phyloP scores from a whole-genome alignment of 345 rosid genomes.

The Acer negundo region DNA sequence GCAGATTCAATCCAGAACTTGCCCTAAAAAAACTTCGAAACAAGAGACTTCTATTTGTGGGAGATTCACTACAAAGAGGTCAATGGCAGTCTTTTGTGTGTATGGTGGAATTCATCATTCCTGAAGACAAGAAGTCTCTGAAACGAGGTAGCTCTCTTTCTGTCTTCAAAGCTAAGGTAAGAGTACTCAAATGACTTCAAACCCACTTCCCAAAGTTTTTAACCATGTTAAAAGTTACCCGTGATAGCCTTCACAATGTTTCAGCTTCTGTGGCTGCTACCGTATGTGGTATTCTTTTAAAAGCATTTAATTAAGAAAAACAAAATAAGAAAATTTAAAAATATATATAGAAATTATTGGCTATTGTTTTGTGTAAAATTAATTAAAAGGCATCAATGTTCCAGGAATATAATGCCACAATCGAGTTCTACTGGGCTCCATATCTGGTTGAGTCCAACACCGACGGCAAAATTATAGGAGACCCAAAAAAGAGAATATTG shows the following conservation, averaged over 20 bases:
- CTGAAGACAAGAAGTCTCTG: slow-evolving; percentile 63
- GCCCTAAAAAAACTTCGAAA: slow-evolving; percentile 69
- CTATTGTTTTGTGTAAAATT: no score
- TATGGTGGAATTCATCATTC: slow-evolving; percentile 67
- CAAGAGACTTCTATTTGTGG: slow-evolving; percentile 77
- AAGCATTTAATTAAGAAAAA: no score
- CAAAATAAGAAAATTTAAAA: no score
- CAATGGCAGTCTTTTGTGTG: slow-evolving; percentile 96
- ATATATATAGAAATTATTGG: no score
- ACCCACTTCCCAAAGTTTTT: not conserved
- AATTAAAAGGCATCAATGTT: no score
- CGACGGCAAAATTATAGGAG: slow-evolving; percentile 58
- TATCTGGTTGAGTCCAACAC: slow-evolving; percentile 85
- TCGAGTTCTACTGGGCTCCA: slow-evolving; percentile 97
- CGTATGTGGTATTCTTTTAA: no score
- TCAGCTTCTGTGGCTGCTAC: no score
- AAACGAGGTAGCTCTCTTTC: slow-evolving; percentile 41
- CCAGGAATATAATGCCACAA: slow-evolving; percentile 75
- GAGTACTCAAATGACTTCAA: not conserved
- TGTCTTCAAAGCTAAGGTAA: slow-evolving; percentile 77
- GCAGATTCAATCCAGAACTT: slow-evolving; percentile 67
- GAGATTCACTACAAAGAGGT: slow-evolving; percentile 84
- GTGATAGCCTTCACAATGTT: no score
- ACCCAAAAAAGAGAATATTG: slow-evolving; percentile 67
- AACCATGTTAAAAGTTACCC: no score